A percentile compares a stretch with the other conserved stretches of the same genome.
Evolutionary conservation across 768 basidiomycete species (phyloP).

Genomic region (Hygrocybe punicea): DNA sequence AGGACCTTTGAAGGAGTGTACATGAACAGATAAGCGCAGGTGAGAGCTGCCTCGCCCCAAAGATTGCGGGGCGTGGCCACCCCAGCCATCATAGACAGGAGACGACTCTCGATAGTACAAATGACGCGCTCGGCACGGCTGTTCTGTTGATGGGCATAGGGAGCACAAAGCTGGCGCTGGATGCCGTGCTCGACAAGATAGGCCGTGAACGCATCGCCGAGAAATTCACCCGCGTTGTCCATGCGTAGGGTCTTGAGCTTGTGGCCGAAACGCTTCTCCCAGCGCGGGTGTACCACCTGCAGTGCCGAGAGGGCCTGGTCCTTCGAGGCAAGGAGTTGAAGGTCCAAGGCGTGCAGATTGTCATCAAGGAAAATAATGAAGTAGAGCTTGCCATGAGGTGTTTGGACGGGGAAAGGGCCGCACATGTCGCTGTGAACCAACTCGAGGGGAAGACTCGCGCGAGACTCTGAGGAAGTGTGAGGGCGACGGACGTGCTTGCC

Average conservation of each 20-base stretch:
- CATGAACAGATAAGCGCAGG: slow-evolving; percentile 21
- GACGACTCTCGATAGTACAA: slow-evolving; percentile 23
- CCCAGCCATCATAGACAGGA: slow-evolving; percentile 22
- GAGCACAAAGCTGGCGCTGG: slow-evolving; percentile 17
- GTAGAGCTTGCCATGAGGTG: slow-evolving; percentile 13
- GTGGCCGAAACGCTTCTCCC: background rate
- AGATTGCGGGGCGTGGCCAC: slow-evolving; percentile 14
- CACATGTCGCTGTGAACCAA: slow-evolving; percentile 25
- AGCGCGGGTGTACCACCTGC: background rate
- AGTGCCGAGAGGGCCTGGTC: background rate
- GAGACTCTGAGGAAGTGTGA: background rate
- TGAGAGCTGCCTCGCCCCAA: slow-evolving; percentile 22
- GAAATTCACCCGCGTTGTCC: slow-evolving; percentile 8
- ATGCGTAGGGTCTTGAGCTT: background rate
- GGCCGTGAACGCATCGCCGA: background rate
- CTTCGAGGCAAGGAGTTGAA: background rate
- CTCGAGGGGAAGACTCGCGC: background rate
- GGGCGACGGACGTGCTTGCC: slow-evolving; percentile 22
- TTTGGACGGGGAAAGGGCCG: slow-evolving; percentile 20
- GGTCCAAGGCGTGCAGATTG: background rate
- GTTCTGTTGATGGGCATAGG: slow-evolving; percentile 35
- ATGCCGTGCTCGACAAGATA: slow-evolving; percentile 19
- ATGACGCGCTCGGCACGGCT: slow-evolving; percentile 30
- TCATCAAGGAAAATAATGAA: slow-evolving; percentile 19
- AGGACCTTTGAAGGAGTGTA: slow-evolving; percentile 23